These are phyloP conservation scores for Penicillium macrosclerotiorum DNA, from an alignment of 495 filamentous ascomycete species.

Conservation along the genomic window DNA sequence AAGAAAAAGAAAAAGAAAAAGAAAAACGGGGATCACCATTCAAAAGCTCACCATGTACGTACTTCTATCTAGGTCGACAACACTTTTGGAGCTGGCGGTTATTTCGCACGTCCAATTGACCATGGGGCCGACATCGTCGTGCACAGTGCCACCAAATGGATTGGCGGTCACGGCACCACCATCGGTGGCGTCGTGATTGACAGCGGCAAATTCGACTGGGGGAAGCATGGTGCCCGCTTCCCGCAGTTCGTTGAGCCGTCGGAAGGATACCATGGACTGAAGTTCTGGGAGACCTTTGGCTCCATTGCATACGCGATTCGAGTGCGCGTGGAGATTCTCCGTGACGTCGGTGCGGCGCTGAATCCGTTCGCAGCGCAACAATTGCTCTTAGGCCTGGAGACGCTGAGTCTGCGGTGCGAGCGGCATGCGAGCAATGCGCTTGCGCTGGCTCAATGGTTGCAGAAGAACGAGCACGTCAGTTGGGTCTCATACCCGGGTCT, in stretches of 20 bases:
- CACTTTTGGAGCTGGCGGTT: constrained; percentile 96
- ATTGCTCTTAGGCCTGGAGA: constrained; percentile 87
- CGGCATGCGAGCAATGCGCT: constrained; percentile 85
- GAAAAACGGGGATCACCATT: too few species aligned
- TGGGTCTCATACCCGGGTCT: constrained; percentile 97
- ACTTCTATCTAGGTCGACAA: constrained; percentile 71
- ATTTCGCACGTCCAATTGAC: constrained; percentile 84
- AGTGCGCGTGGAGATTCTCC: constrained; percentile 79
- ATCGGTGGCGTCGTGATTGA: constrained; percentile 90
- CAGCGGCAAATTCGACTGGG: constrained; percentile 96
- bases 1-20: too few species aligned
- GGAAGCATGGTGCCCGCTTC: constrained; percentile 81
- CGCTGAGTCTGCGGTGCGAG: constrained; percentile 80
- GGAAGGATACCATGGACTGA: constrained; percentile 92
- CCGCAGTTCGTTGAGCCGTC: constrained; percentile 91
- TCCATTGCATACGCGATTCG: constrained; percentile 79
- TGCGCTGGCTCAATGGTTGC: constrained; percentile 78
- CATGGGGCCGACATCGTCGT: constrained; percentile 95
- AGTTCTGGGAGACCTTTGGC: constrained; percentile 97
- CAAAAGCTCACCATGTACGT: background rate
- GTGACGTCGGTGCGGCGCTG: constrained; percentile 79
- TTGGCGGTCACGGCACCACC: constrained; percentile 95
- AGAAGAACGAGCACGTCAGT: constrained; percentile 75
- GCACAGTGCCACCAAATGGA: constrained; percentile 98
- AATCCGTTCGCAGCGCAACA: constrained; percentile 98